Conservation (phyloP, 108 stramenopile species). For the Seminavis robusta region DNA sequence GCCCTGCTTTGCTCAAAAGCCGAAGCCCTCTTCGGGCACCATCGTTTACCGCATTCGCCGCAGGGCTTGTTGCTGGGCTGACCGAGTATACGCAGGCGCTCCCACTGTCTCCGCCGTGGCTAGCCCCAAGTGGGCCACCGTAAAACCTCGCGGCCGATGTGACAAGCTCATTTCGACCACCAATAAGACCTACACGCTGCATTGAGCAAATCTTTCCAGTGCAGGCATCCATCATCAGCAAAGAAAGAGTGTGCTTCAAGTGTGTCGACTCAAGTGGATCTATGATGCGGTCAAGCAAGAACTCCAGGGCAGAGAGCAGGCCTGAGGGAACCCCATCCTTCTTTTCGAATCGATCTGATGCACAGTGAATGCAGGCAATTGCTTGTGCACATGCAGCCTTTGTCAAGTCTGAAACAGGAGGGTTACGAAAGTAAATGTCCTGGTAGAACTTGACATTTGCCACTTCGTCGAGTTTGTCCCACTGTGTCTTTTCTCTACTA, state of each 20-base stretch:
- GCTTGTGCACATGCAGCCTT: conserved; percentile 85
- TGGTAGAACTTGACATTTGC: conserved; percentile 65
- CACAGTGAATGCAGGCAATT: conserved; percentile 73
- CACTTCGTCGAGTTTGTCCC: conserved; percentile 20
- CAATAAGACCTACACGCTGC: conserved; percentile 76
- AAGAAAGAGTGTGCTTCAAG: conserved; percentile 52
- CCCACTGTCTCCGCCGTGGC: conserved; percentile 79
- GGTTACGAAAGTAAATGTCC: conserved; percentile 56
- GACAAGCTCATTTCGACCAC: conserved; percentile 54
- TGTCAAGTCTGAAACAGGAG: conserved; percentile 58
- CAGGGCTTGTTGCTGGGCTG: conserved; percentile 55
- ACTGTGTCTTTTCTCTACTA: too few species aligned
- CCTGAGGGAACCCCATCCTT: conserved; percentile 45
- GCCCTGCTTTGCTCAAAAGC: conserved; percentile 55
- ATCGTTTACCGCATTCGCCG: conserved; percentile 82
- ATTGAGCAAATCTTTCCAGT: conserved; percentile 82
- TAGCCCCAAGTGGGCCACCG: conserved; percentile 75
- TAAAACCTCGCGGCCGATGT: conserved; percentile 57
- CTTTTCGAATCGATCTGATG: conserved; percentile 64
- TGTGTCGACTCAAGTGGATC: conserved; percentile 22
- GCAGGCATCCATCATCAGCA: conserved; percentile 85
- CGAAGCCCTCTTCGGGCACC: conserved; percentile 76
- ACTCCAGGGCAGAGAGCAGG: conserved; percentile 67
- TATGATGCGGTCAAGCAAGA: conserved; percentile 63
- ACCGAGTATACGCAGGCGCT: conserved; percentile 58